Evolutionary conservation across 31 red algal species (phyloP).

Genomic region (Asparagopsis taxiformis): DNA sequence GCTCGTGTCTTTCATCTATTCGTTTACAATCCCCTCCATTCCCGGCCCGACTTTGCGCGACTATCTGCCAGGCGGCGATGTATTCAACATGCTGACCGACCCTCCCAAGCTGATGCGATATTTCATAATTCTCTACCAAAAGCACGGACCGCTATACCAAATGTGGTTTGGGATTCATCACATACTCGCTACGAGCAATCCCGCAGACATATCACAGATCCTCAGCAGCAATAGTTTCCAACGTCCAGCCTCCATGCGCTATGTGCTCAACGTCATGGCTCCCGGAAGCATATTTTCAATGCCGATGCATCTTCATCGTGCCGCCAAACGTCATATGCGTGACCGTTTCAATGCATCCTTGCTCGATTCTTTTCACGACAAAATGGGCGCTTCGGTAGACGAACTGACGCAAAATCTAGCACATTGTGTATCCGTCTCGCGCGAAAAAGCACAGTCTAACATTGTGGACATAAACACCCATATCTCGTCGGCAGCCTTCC

Average conservation of each 20-base stretch:
- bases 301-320: constrained; percentile 18
- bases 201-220: constrained; percentile 31
- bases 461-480: constrained; percentile 8
- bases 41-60: constrained; percentile 2
- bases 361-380: constrained; percentile 13
- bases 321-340: constrained; percentile 9
- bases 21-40: no score
- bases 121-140: constrained; percentile 4
- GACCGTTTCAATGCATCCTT: constrained; percentile 13
- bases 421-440: background rate
- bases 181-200: constrained; percentile 6
- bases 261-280: constrained; percentile 12
- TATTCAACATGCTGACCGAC: constrained; percentile 8
- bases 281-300: constrained; percentile 22
- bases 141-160: constrained; percentile 20
- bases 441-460: background rate
- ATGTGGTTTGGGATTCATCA: constrained; percentile 24
- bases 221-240: constrained; percentile 6
- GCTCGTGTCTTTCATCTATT: no score
- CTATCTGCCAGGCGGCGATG: constrained; percentile 15
- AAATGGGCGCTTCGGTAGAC: constrained; percentile 6
- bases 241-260: constrained; percentile 14
- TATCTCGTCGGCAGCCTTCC: constrained; percentile 3
- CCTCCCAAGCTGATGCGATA: background rate
- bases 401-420: constrained; percentile 1